phyloP scores from a whole-genome alignment of 225 moss, liverwort and hornwort species.

The Polytrichum commune region DNA sequence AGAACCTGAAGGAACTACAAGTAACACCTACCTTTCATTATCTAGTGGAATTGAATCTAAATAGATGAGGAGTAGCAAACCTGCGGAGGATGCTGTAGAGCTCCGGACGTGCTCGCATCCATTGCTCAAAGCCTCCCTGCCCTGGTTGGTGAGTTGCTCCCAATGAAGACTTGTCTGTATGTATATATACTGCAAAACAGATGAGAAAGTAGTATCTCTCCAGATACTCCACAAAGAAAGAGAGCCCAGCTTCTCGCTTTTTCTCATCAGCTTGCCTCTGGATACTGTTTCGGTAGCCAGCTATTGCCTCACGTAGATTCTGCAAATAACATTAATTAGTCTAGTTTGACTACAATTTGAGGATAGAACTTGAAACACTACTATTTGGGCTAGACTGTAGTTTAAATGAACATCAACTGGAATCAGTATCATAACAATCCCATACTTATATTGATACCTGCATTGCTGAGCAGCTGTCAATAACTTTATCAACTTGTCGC shows the following conservation, averaged over 20 bases:
- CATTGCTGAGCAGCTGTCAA: conserved; percentile 98
- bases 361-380: no score
- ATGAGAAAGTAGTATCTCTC: conserved; percentile 99
- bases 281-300: conserved; percentile 90
- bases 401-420: no score
- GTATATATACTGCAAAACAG: conserved; percentile 98
- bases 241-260: conserved; percentile 96
- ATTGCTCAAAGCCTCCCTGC: conserved; percentile 87
- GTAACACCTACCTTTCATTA: no score
- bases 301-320: conserved; percentile 99
- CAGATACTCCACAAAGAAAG: conserved; percentile 98
- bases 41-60: background rate
- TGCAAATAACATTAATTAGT: conserved; percentile 24
- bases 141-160: conserved; percentile 50
- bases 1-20: no score
- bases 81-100: conserved; percentile 99
- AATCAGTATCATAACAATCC: background rate
- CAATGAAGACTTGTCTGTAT: conserved; percentile 86
- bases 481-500: conserved; percentile 97
- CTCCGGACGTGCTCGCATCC: conserved; percentile 99
- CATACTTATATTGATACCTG: conserved; percentile 56
- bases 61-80: conserved; percentile 27
- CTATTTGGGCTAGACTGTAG: no score
- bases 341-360: background rate
- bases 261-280: conserved; percentile 99